Evolutionary conservation across 306 rosid species (phyloP).

Genomic region (Quercus bicolor): DNA sequence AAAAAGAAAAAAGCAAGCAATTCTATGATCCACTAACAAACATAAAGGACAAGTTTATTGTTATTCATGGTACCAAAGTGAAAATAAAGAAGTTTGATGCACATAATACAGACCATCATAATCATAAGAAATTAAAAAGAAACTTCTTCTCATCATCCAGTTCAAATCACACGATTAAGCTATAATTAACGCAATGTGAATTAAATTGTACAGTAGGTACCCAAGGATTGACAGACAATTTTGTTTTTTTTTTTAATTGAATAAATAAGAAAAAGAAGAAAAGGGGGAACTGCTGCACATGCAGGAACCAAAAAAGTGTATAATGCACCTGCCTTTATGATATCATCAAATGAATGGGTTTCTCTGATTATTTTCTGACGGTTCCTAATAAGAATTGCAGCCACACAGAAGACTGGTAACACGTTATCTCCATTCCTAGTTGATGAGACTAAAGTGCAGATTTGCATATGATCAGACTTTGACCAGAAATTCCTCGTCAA

Average conservation of each 20-base stretch:
- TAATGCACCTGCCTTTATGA: constrained; percentile 73
- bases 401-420: constrained; percentile 77
- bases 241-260: background rate
- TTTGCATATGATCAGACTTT: constrained; percentile 44
- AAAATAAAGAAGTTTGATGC: background rate
- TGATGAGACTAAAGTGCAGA: constrained; percentile 48
- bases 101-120: background rate
- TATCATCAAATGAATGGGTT: constrained; percentile 84
- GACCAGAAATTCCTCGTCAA: constrained; percentile 72
- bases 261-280: background rate
- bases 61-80: background rate
- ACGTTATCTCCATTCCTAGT: constrained; percentile 61
- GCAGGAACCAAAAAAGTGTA: background rate
- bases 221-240: background rate
- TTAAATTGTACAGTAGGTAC: background rate
- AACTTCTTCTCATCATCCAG: background rate
- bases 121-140: background rate
- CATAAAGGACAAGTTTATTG: background rate
- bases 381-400: constrained; percentile 78
- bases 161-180: constrained; percentile 16
- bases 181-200: constrained; percentile 19
- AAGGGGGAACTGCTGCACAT: background rate
- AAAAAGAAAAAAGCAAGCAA: background rate
- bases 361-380: constrained; percentile 76
- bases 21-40: background rate